Conservation (phyloP, 2,329 filamentous ascomycete species). For the Xylariales sp. region DNA sequence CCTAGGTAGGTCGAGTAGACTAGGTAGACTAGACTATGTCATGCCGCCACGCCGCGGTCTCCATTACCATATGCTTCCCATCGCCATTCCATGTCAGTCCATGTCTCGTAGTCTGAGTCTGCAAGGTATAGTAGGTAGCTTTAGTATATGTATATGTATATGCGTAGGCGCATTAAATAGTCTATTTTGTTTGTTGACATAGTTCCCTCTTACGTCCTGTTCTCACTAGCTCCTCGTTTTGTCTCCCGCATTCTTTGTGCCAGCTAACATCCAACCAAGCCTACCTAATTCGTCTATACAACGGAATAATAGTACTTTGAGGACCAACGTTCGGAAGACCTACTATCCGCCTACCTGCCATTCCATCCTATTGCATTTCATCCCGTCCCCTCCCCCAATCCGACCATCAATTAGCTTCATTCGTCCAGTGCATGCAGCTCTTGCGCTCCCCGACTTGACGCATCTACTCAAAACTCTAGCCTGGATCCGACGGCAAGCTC, state of each 20-base stretch:
- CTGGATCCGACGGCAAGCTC: neutral
- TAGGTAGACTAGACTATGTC: neutral
- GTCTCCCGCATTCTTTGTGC: constrained; percentile 29
- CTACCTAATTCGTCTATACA: constrained; percentile 9
- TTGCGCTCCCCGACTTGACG: too few species aligned
- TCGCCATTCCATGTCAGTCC: constrained; percentile 11
- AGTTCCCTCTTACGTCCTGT: constrained; percentile 5
- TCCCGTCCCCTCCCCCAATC: neutral
- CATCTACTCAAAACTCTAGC: too few species aligned
- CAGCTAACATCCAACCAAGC: neutral
- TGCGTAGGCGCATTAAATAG: constrained; percentile 4
- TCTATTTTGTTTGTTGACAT: constrained; percentile 25
- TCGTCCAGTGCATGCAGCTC: neutral
- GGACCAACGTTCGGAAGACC: neutral
- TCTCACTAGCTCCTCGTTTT: constrained; percentile 5
- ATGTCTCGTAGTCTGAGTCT: neutral
- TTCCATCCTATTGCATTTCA: neutral
- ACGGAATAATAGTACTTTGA: neutral
- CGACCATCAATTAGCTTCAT: neutral
- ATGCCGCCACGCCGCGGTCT: constrained; percentile 5
- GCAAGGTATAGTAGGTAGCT: neutral
- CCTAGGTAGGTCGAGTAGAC: too few species aligned
- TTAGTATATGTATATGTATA: constrained; percentile 26
- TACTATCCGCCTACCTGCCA: neutral
- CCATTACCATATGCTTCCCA: constrained; percentile 21